Conservation (phyloP, 305 asterid genomes). For the Fraxinus velutina region DNA sequence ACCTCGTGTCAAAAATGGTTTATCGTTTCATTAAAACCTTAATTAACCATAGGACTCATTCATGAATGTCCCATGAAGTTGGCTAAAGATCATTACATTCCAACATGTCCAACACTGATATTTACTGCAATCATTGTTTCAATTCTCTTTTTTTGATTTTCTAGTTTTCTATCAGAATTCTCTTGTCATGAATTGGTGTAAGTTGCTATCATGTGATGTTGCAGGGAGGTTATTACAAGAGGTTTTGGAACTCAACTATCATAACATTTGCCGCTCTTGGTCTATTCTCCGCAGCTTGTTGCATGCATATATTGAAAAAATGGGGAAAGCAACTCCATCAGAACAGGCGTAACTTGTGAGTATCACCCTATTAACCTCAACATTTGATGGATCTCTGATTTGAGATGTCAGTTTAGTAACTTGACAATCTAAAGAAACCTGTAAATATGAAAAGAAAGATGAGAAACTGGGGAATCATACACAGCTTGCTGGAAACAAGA, state of each 20-base stretch:
- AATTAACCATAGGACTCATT: neutral
- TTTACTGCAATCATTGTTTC: neutral
- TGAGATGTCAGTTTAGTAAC: neutral
- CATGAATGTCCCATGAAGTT: neutral
- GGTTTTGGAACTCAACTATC: slow-evolving; percentile 57
- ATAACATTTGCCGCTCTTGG: slow-evolving; percentile 49
- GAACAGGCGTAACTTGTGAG: slow-evolving; percentile 54
- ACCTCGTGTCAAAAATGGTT: neutral
- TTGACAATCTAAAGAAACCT: neutral
- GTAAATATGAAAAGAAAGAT: neutral
- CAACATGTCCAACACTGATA: neutral
- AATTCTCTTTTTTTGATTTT: neutral
- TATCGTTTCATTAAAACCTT: neutral
- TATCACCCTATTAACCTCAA: neutral
- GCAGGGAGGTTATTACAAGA: slow-evolving; percentile 62
- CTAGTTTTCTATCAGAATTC: neutral
- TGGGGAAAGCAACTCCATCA: slow-evolving; percentile 72
- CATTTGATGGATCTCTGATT: neutral
- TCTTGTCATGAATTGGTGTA: neutral
- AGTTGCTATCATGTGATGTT: slow-evolving; percentile 21
- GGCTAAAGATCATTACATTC: neutral
- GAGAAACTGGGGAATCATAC: neutral
- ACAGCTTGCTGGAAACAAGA: neutral
- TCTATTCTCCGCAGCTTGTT: slow-evolving; percentile 67
- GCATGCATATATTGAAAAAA: slow-evolving; percentile 61